Conservation (phyloP, 169 alveolate genomes). For the Plasmodium falciparum region DNA sequence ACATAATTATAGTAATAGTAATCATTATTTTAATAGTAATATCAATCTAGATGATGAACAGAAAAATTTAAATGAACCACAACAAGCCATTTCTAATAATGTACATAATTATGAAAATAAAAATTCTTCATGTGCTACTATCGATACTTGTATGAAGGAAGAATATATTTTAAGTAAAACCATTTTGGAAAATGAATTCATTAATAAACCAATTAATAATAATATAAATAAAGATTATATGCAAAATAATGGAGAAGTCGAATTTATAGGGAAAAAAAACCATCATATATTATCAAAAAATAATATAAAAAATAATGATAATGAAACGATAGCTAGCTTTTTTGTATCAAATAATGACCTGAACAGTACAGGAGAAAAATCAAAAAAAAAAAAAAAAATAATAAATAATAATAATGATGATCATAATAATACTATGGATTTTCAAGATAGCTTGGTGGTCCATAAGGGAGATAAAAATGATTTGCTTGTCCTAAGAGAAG, state of each 20-base stretch:
- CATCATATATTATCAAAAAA: background rate
- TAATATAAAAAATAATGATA: background rate
- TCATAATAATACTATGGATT: too few relatives aligned
- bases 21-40: background rate
- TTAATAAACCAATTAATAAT: background rate
- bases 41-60: background rate
- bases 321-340: too few relatives aligned
- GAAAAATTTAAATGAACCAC: too few relatives aligned
- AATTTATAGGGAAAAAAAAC: background rate
- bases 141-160: background rate
- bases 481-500: background rate
- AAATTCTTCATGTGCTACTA: constrained; percentile 1
- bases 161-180: background rate
- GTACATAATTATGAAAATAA: constrained; percentile 13
- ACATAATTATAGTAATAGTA: background rate
- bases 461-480: background rate
- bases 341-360: background rate
- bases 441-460: background rate
- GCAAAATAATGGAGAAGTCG: background rate
- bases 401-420: background rate
- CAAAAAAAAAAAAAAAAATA: background rate
- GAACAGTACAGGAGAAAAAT: background rate
- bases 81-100: background rate
- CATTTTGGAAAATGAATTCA: background rate
- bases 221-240: constrained; percentile 1